Conservation (phyloP, 2,329 filamentous ascomycete genomes). For the Thielaviopsis punctulata region DNA sequence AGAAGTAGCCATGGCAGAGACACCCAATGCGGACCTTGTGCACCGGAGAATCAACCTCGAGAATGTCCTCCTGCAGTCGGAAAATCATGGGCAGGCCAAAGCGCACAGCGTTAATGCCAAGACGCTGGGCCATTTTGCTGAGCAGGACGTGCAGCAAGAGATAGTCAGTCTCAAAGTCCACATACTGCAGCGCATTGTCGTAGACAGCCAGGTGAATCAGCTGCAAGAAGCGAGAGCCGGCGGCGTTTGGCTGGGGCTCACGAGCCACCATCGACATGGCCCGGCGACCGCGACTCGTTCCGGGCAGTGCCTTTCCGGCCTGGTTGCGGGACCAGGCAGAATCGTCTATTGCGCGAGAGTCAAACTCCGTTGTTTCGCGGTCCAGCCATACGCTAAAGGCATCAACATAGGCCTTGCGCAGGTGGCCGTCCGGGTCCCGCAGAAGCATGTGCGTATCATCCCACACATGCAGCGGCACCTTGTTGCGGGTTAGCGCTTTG, state of each 20-base stretch:
- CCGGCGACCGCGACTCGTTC: slow-evolving; percentile 31
- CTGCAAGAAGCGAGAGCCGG: slow-evolving; percentile 56
- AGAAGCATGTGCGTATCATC: slow-evolving; percentile 93
- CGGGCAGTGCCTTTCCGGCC: slow-evolving; percentile 19
- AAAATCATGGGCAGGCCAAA: slow-evolving; percentile 79
- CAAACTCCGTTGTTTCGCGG: slow-evolving; percentile 53
- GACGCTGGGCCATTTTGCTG: slow-evolving; percentile 50
- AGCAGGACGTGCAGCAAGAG: slow-evolving; percentile 63
- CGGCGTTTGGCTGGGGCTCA: neutral
- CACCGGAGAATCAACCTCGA: slow-evolving; percentile 43
- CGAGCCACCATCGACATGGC: slow-evolving; percentile 51
- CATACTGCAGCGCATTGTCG: slow-evolving; percentile 62
- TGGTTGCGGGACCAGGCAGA: slow-evolving; percentile 28
- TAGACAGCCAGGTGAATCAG: slow-evolving; percentile 78
- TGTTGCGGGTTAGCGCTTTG: slow-evolving; percentile 51
- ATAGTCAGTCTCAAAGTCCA: slow-evolving; percentile 57
- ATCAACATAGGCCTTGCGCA: slow-evolving; percentile 73
- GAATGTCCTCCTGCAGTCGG: slow-evolving; percentile 70
- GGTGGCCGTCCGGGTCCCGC: slow-evolving; percentile 57
- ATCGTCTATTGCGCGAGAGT: slow-evolving; percentile 46
- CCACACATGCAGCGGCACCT: slow-evolving; percentile 70
- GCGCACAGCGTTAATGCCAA: slow-evolving; percentile 68
- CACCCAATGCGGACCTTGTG: slow-evolving; percentile 68
- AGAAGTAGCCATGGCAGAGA: slow-evolving; percentile 79
- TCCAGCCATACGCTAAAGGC: slow-evolving; percentile 72